Evolutionary conservation across 1,284 basidiomycete species (phyloP).

Genomic region (Trichosporon asahii): DNA sequence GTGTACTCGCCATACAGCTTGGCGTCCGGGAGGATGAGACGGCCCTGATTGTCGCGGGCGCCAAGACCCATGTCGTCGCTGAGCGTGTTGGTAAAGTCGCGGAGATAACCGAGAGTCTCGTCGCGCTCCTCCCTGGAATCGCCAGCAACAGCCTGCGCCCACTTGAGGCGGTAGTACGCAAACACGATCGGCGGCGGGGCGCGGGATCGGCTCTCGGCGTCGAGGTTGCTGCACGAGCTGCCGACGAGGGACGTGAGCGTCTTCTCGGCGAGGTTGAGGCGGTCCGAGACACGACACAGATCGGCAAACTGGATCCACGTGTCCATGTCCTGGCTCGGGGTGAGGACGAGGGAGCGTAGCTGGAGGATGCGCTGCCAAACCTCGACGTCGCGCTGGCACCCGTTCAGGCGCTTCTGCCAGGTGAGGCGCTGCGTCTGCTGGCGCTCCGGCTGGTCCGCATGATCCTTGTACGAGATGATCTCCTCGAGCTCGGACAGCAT

Average conservation of each 20-base stretch:
- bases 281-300: constrained; percentile 77
- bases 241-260: constrained; percentile 88
- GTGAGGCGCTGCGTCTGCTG: constrained; percentile 82
- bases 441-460: constrained; percentile 87
- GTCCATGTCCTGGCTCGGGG: constrained; percentile 88
- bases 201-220: constrained; percentile 59
- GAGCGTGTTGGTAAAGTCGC: constrained; percentile 75
- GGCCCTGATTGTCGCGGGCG: constrained; percentile 54
- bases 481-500: constrained; percentile 99
- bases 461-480: constrained; percentile 93
- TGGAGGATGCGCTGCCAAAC: constrained; percentile 98
- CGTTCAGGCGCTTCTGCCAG: constrained; percentile 91
- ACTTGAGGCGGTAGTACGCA: constrained; percentile 94
- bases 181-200: constrained; percentile 96
- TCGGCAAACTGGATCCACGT: constrained; percentile 98
- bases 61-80: constrained; percentile 68
- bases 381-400: constrained; percentile 97
- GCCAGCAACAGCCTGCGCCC: constrained; percentile 67
- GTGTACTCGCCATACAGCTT: constrained; percentile 70
- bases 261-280: constrained; percentile 89
- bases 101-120: constrained; percentile 80
- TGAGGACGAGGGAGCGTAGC: constrained; percentile 89
- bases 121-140: constrained; percentile 31
- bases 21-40: constrained; percentile 57
- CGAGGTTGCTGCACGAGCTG: constrained; percentile 53